Evolutionary conservation across 805 yeast genomes (phyloP), one percentile per base, ranked within the genome.

Genomic region (Saccharomycopsis guyanensis): DNA sequence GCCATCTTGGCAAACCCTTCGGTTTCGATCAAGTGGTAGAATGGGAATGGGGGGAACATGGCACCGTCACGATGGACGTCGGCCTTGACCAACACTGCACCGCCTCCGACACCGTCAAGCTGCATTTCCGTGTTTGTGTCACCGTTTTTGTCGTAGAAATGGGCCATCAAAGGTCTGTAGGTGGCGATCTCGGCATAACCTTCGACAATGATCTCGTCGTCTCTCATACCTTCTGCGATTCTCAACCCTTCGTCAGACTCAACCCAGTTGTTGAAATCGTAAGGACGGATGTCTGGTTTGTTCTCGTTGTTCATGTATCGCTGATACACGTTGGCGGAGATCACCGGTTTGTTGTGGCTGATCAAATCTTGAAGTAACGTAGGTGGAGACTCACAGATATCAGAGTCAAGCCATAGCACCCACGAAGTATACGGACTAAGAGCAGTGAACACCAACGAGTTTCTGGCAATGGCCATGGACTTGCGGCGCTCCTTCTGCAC

Each of bases 1-100:
- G 96, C 96, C 97, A 93, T 93, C 64, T 82, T 83, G n/a, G 93
- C 97, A 66, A 93, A 93, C 15, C 98, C 98, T 66, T 93, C 98
- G 7, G 97, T 89, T 69, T 93, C 98, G 53, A 93, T 88, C 63
- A 93, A 73, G 63, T 93, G 95, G 63, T 91, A 89, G 71, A 93
- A 93, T 50, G 98, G 93, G 77, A 93, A 93, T 42, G 94, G 86
- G 15, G 99, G 98, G 77, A 93, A 93, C 97, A 93, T 91, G 46
- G 97, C 97, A 43, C 99, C 99, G 64, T 93, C 98, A 62, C 98
- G 76, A 66, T 93, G 99, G 45, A 93, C 99, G 56, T 89, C 97
- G 8, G 97, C 95, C 61, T 91, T 87, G 25, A 93, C 99, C 66
- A 93, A 63, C 27, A 95, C 80, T 37, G 97, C 95, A 19, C 97